These are phyloP conservation scores for Erodium texanum DNA, from an alignment of 441 rosid genomes.

Conservation along the genomic window DNA sequence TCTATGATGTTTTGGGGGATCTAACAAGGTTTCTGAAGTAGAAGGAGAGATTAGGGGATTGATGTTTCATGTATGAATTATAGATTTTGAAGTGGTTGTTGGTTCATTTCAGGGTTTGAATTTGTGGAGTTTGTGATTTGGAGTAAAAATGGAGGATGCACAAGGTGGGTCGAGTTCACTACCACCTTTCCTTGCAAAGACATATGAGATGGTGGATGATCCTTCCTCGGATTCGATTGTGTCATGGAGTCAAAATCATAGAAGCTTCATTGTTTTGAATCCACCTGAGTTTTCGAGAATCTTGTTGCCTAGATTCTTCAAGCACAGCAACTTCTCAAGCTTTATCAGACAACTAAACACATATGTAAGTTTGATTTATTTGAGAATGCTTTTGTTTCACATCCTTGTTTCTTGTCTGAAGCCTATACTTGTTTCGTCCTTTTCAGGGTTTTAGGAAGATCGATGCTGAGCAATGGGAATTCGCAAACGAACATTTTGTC, in stretches of 20 bases:
- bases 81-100: constrained; percentile 14
- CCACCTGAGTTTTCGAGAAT: constrained; percentile 60
- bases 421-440: constrained; percentile 15
- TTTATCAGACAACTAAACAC: constrained; percentile 96
- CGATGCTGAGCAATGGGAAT: constrained; percentile 92
- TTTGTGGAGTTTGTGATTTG: constrained; percentile 12
- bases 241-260: constrained; percentile 60
- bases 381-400: neutral
- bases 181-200: constrained; percentile 78
- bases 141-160: constrained; percentile 57
- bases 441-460: constrained; percentile 72
- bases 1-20: neutral
- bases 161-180: constrained; percentile 59
- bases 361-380: constrained; percentile 50
- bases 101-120: constrained; percentile 5
- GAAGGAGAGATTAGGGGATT: constrained; percentile 4
- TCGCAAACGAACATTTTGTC: constrained; percentile 70
- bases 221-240: constrained; percentile 58
- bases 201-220: constrained; percentile 92
- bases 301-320: constrained; percentile 78
- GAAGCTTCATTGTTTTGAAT: constrained; percentile 76
- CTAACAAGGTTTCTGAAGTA: neutral
- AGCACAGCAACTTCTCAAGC: constrained; percentile 89
- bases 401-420: neutral
- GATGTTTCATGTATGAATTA: neutral